Conservation (phyloP, 495 filamentous ascomycete species). For the Letharia lupina region DNA sequence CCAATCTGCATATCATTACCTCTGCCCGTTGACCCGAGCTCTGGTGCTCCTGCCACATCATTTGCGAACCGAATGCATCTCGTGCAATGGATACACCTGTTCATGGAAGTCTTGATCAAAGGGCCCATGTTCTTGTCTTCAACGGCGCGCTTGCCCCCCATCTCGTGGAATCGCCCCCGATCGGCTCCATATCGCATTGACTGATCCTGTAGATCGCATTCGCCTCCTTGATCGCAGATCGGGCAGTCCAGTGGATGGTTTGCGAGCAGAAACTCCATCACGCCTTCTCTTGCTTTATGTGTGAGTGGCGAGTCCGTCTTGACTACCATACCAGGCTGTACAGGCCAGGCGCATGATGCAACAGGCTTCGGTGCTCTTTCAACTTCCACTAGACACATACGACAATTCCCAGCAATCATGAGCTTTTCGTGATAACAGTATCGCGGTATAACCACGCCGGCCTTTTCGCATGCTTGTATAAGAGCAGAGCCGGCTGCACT, state of each 20-base stretch:
- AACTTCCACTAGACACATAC: constrained; percentile 98
- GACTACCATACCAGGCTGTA: constrained; percentile 96
- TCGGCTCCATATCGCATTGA: constrained; percentile 98
- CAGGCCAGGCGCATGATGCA: constrained; percentile 97
- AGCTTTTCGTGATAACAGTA: constrained; percentile 99
- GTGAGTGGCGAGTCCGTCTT: constrained; percentile 93
- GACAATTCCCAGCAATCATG: constrained; percentile 98
- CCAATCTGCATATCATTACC: constrained; percentile 97
- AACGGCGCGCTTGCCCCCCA: constrained; percentile 87
- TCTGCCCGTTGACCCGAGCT: constrained; percentile 86
- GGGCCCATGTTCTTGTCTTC: constrained; percentile 99
- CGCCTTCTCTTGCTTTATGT: constrained; percentile 95
- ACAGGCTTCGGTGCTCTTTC: constrained; percentile 93
- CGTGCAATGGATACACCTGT: constrained; percentile 98
- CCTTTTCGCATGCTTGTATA: constrained; percentile 98
- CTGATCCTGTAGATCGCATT: constrained; percentile 98
- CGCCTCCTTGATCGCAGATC: constrained; percentile 96
- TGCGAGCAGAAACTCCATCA: constrained; percentile 96
- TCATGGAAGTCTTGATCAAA: constrained; percentile 99
- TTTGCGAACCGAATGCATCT: constrained; percentile 96
- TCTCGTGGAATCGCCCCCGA: constrained; percentile 91
- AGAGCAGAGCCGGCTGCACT: constrained; percentile 68
- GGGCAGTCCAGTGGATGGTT: constrained; percentile 98
- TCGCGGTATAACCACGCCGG: constrained; percentile 83
- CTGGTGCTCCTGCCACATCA: constrained; percentile 90